Conservation (phyloP, 495 filamentous ascomycete species). For the Bombardia bombarda region DNA sequence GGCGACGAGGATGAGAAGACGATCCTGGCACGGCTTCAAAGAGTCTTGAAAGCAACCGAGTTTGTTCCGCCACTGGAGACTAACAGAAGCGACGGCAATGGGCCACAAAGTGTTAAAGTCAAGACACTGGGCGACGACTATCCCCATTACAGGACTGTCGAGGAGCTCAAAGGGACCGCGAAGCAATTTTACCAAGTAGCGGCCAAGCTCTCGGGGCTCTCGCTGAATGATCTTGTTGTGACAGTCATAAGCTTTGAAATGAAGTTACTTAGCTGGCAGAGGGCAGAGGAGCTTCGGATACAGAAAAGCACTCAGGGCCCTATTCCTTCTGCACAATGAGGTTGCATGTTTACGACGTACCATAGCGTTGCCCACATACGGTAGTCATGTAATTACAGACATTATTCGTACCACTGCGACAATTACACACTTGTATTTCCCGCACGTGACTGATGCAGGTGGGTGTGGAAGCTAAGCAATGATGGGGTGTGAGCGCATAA, state of each 20-base stretch:
- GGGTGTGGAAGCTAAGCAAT: neutral
- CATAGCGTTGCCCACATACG: too few species aligned
- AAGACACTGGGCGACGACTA: slow-evolving; percentile 14
- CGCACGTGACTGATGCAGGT: slow-evolving; percentile 2
- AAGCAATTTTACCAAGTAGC: slow-evolving; percentile 21
- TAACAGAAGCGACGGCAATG: too few species aligned
- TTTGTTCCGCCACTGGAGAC: too few species aligned
- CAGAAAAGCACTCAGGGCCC: too few species aligned
- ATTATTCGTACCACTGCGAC: too few species aligned
- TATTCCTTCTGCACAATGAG: too few species aligned
- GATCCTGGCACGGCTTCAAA: too few species aligned
- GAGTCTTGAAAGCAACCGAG: too few species aligned
- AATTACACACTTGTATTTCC: too few species aligned
- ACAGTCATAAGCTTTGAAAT: slow-evolving; percentile 18
- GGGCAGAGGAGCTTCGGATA: slow-evolving; percentile 14
- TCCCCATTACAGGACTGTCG: slow-evolving; percentile 5
- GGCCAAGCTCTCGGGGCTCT: slow-evolving; percentile 13
- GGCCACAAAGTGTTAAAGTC: neutral
- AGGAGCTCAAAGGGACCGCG: slow-evolving; percentile 13
- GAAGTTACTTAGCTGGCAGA: slow-evolving; percentile 10
- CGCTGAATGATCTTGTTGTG: slow-evolving; percentile 13
- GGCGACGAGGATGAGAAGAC: neutral
- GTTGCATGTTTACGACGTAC: too few species aligned
- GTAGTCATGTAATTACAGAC: too few species aligned
- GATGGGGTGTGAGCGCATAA: neutral